A percentile compares a stretch with the other conserved stretches of the same genome.
Evolutionary conservation across 2,329 filamentous ascomycete species (phyloP).

Genomic region (Triangularia verruculosa): DNA sequence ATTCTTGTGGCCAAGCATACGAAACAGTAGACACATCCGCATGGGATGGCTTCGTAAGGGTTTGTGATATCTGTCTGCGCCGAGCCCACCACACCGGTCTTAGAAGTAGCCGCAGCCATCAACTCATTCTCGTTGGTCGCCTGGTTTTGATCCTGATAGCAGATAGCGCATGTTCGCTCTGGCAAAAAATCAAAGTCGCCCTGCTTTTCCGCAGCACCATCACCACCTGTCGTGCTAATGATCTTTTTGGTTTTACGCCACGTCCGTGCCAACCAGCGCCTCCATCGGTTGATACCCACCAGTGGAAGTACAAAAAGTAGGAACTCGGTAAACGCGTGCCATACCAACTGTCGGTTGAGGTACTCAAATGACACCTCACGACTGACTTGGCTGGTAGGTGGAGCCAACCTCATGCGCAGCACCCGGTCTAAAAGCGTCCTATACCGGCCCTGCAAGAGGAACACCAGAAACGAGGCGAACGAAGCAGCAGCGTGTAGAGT

Average conservation of each 20-base stretch:
- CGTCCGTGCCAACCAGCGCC: slow-evolving; percentile 80
- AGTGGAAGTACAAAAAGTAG: slow-evolving; percentile 94
- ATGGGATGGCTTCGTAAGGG: slow-evolving; percentile 86
- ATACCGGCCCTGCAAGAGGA: slow-evolving; percentile 87
- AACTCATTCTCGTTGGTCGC: slow-evolving; percentile 72
- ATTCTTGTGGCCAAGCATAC: slow-evolving; percentile 88
- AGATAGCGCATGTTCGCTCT: slow-evolving; percentile 93
- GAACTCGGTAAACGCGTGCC: slow-evolving; percentile 99
- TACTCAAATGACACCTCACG: slow-evolving; percentile 97
- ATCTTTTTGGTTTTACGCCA: slow-evolving; percentile 77
- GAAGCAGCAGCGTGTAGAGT: slow-evolving; percentile 78
- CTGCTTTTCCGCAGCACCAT: slow-evolving; percentile 44
- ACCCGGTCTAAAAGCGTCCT: slow-evolving; percentile 85
- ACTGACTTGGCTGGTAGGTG: slow-evolving; percentile 79
- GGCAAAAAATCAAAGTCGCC: slow-evolving; percentile 85
- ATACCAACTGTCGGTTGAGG: slow-evolving; percentile 93
- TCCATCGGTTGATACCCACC: slow-evolving; percentile 92
- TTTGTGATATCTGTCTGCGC: slow-evolving; percentile 94
- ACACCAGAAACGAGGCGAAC: slow-evolving; percentile 82
- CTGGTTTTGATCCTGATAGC: slow-evolving; percentile 89
- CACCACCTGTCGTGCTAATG: slow-evolving; percentile 46
- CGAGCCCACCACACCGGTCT: slow-evolving; percentile 78
- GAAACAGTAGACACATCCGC: slow-evolving; percentile 92
- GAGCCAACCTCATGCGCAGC: slow-evolving; percentile 78
- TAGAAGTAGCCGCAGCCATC: slow-evolving; percentile 51